Percentiles rank a stretch among this genome's conserved stretches.
Evolutionary conservation across 768 basidiomycete genomes (phyloP).

Genomic region (Gloeopeniophorella convolvens): DNA sequence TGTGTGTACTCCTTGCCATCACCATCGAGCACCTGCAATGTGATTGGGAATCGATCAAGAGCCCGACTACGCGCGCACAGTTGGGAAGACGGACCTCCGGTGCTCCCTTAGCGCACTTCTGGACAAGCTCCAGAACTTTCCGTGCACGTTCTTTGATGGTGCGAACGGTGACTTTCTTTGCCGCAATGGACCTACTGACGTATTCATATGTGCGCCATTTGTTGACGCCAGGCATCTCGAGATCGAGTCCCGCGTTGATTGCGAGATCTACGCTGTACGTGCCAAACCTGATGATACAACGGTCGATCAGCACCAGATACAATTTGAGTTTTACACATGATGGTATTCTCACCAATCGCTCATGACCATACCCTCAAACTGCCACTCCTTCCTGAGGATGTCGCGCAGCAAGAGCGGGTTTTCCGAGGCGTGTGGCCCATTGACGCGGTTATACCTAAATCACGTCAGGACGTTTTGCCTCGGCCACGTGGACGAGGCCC

Average conservation of each 20-base stretch:
- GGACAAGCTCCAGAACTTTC: slow-evolving; percentile 60
- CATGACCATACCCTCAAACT: slow-evolving; percentile 68
- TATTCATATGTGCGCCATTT: slow-evolving; percentile 72
- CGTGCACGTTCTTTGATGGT: slow-evolving; percentile 61
- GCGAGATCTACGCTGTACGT: slow-evolving; percentile 56
- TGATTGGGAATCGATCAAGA: neutral
- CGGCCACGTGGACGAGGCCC: neutral
- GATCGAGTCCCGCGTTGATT: slow-evolving; percentile 72
- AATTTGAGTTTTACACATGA: neutral
- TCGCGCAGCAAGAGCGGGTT: slow-evolving; percentile 51
- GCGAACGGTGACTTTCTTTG: slow-evolving; percentile 58
- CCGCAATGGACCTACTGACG: slow-evolving; percentile 51
- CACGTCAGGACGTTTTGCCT: neutral
- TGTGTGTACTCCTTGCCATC: slow-evolving; percentile 60
- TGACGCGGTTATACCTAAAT: slow-evolving; percentile 63
- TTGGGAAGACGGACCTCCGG: slow-evolving; percentile 43
- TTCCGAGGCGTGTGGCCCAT: slow-evolving; percentile 69
- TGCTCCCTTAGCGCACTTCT: slow-evolving; percentile 59
- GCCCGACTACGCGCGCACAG: neutral
- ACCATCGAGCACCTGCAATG: slow-evolving; percentile 54
- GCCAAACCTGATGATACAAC: slow-evolving; percentile 60
- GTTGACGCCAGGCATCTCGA: slow-evolving; percentile 74
- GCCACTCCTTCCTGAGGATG: slow-evolving; percentile 69
- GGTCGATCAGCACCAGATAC: no score
- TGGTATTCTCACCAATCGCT: slow-evolving; percentile 64